Evolutionary conservation across 2,329 filamentous ascomycete genomes (phyloP).

Genomic region (Monilinia polystroma): DNA sequence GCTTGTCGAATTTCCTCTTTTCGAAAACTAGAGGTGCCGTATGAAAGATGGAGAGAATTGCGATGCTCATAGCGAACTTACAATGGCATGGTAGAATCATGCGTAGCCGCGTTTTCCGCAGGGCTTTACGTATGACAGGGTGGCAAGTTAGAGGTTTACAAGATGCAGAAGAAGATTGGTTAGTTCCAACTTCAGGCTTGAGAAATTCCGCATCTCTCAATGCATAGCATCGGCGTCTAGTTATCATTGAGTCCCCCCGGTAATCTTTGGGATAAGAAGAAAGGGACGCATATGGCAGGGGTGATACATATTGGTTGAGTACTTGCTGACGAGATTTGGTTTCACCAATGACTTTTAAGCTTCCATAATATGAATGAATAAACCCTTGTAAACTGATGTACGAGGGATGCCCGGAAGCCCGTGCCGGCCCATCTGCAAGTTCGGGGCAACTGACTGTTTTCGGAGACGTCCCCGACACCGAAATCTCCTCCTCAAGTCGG

Average conservation of each 20-base stretch:
- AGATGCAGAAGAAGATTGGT: not conserved
- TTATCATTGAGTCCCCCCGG: not conserved
- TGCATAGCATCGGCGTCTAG: slow-evolving; percentile 10
- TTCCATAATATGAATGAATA: not conserved
- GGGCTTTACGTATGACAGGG: slow-evolving; percentile 12
- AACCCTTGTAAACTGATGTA: not conserved
- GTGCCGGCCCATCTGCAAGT: slow-evolving; percentile 16
- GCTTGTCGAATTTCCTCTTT: slow-evolving; percentile 12
- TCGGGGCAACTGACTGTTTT: not conserved
- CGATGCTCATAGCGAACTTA: slow-evolving; percentile 16
- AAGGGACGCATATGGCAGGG: not conserved
- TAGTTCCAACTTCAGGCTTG: not conserved
- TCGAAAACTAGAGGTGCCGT: slow-evolving; percentile 16
- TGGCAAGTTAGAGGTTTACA: not conserved
- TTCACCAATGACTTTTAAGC: slow-evolving; percentile 6
- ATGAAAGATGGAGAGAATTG: slow-evolving; percentile 6
- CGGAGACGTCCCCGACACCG: slow-evolving; percentile 15
- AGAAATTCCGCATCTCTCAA: slow-evolving; percentile 9
- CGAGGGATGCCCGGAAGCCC: slow-evolving; percentile 8
- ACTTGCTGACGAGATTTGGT: not conserved
- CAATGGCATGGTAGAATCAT: slow-evolving; percentile 1
- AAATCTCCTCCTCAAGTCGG: not conserved
- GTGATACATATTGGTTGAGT: slow-evolving; percentile 3
- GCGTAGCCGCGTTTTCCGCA: slow-evolving; percentile 9
- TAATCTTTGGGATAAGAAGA: not conserved